Percentiles rank a stretch among this genome's conserved stretches.
These are phyloP conservation scores for Nannizziopsis barbatae DNA, from an alignment of 2,329 filamentous ascomycete species.

Conservation along the genomic window DNA sequence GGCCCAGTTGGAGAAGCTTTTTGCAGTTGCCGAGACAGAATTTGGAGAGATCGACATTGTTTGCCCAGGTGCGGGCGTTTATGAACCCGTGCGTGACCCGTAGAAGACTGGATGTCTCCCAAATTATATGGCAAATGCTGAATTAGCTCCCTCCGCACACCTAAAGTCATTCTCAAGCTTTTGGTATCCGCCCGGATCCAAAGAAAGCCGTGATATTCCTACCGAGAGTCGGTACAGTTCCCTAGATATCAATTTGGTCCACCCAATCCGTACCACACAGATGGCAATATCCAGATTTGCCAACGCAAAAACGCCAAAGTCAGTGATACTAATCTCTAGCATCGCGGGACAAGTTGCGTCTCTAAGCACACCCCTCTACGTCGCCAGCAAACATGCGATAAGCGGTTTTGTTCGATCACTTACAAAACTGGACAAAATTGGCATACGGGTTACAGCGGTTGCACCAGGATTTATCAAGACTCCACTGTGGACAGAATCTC, in stretches of 20 bases:
- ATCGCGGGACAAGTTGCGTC: constrained; percentile 35
- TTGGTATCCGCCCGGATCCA: constrained; percentile 39
- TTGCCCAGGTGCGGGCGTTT: constrained; percentile 38
- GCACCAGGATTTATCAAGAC: constrained; percentile 52
- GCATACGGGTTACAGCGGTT: constrained; percentile 49
- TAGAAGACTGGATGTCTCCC: not conserved
- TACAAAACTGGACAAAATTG: constrained; percentile 35
- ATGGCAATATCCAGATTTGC: constrained; percentile 42
- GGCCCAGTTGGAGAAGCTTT: constrained; percentile 40
- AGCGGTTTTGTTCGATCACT: constrained; percentile 42
- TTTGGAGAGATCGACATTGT: constrained; percentile 41
- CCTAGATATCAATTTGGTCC: constrained; percentile 43
- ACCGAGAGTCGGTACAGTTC: constrained; percentile 34
- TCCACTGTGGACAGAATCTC: constrained; percentile 51
- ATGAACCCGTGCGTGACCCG: constrained; percentile 29
- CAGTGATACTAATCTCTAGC: constrained; percentile 40
- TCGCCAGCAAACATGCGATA: constrained; percentile 41
- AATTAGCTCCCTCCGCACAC: no score
- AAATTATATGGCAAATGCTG: no score
- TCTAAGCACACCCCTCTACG: constrained; percentile 37
- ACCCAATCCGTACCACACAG: constrained; percentile 43
- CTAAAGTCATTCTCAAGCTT: constrained; percentile 41
- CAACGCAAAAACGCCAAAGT: constrained; percentile 27
- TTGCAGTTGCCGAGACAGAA: constrained; percentile 38
- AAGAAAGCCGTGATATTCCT: constrained; percentile 33